phyloP scores from a whole-genome alignment of 1,139 yeast species.

The Starmera stellimalicola region DNA sequence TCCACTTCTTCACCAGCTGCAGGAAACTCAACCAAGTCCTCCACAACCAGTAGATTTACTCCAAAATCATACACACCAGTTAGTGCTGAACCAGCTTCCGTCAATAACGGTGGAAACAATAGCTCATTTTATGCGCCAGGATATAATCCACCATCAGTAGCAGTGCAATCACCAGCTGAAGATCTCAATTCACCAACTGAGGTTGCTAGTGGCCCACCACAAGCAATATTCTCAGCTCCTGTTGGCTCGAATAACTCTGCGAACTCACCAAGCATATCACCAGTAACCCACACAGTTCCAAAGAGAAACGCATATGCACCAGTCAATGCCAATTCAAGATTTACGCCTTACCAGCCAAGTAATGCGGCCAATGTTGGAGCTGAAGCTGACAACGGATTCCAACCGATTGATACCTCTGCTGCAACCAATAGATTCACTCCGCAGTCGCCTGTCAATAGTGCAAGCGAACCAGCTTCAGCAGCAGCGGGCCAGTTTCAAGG shows the following conservation, averaged over 20 bases:
- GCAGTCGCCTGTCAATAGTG: constrained; percentile 7
- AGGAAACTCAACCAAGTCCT: neutral
- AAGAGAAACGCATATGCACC: constrained; percentile 4
- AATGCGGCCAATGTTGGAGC: constrained; percentile 1
- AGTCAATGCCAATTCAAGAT: constrained; percentile 7
- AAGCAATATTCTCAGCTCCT: neutral
- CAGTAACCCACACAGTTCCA: neutral
- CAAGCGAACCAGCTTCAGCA: constrained; percentile 3
- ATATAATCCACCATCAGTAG: constrained; percentile 4
- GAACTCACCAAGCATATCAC: neutral
- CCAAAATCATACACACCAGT: constrained; percentile 12
- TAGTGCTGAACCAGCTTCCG: neutral
- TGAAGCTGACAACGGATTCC: constrained; percentile 6
- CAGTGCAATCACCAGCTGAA: constrained; percentile 1
- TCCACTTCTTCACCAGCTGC: neutral
- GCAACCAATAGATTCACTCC: constrained; percentile 1
- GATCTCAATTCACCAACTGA: neutral
- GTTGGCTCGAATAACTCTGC: neutral
- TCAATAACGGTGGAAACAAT: constrained; percentile 9
- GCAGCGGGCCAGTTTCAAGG: constrained; percentile 1
- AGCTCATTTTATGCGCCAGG: constrained; percentile 6
- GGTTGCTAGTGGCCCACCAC: neutral
- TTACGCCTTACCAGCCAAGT: constrained; percentile 12
- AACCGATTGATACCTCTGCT: constrained; percentile 4
- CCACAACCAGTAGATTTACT: constrained; percentile 11